A percentile compares a stretch with the other conserved stretches of the same genome.
These are phyloP conservation scores for Colletotrichum caudatum DNA, from an alignment of 2,329 filamentous ascomycete species.

Conservation along the genomic window DNA sequence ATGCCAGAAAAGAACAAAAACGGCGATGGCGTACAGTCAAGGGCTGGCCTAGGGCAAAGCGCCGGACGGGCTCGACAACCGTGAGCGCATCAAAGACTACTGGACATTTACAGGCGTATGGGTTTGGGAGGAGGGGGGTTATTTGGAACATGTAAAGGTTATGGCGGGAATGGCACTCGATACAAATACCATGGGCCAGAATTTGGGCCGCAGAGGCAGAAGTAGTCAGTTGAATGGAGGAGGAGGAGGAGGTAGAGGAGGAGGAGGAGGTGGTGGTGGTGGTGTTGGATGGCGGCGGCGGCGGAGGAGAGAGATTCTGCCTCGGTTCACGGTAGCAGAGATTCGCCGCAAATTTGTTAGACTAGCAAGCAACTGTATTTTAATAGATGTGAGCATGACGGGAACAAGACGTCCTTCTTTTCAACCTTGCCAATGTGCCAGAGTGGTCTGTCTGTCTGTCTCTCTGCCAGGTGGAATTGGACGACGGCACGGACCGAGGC, in stretches of 20 bases:
- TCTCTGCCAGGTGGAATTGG: background rate
- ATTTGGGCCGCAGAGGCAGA: conserved; percentile 28
- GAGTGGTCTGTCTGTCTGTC: too few species aligned
- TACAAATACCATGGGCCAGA: conserved; percentile 47
- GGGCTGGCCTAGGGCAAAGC: conserved; percentile 13
- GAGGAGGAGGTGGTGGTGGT: background rate
- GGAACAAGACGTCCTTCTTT: background rate
- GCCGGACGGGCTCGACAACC: conserved; percentile 17
- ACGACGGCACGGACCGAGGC: background rate
- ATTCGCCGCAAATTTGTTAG: conserved; percentile 37
- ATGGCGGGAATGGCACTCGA: conserved; percentile 42
- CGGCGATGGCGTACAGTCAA: conserved; percentile 33
- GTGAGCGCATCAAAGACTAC: conserved; percentile 22
- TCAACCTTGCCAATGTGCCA: too few species aligned
- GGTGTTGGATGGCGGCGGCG: conserved; percentile 8
- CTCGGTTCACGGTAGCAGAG: conserved; percentile 14
- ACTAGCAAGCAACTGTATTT: conserved; percentile 51
- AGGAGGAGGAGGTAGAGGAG: background rate
- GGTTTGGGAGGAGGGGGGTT: conserved; percentile 37
- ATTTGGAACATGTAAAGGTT: conserved; percentile 43
- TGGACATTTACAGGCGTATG: conserved; percentile 40
- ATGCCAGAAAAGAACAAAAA: conserved; percentile 41
- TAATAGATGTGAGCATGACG: conserved; percentile 55
- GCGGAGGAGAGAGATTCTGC: conserved; percentile 8
- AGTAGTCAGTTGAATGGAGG: background rate